Percentiles rank a stretch among this genome's conserved stretches.
These are phyloP conservation scores for Sordariomycetes sp. DNA, from an alignment of 2,329 filamentous ascomycete species.

Conservation along the genomic window DNA sequence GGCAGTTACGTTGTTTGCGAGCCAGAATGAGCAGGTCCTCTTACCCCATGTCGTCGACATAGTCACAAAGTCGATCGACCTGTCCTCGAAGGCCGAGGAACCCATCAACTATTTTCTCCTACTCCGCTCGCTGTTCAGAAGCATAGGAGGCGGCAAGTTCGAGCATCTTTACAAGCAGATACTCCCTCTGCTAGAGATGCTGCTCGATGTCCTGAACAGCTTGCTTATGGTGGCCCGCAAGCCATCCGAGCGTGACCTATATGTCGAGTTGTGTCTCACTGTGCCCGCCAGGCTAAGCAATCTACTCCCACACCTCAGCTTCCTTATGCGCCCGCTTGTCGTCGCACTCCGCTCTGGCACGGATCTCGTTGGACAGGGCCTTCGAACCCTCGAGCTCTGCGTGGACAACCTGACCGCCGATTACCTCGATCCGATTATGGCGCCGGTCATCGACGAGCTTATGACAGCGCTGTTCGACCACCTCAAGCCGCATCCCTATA, in stretches of 20 bases:
- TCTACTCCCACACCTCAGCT: conserved; percentile 86
- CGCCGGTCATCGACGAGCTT: conserved; percentile 93
- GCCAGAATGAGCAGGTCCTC: conserved; percentile 90
- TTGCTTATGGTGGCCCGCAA: conserved; percentile 83
- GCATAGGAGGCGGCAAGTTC: conserved; percentile 94
- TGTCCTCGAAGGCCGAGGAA: conserved; percentile 90
- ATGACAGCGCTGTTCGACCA: conserved; percentile 98
- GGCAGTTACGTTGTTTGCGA: conserved; percentile 93
- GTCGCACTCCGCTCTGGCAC: conserved; percentile 85
- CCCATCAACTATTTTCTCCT: conserved; percentile 98
- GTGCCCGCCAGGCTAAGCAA: conserved; percentile 93
- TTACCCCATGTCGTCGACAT: conserved; percentile 95
- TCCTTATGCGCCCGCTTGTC: conserved; percentile 94
- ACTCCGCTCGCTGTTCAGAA: conserved; percentile 83
- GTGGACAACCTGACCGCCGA: conserved; percentile 97
- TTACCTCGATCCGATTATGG: conserved; percentile 98
- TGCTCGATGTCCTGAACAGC: conserved; percentile 94
- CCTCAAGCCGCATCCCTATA: conserved; percentile 85
- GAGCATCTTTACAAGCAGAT: conserved; percentile 99
- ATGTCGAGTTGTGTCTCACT: conserved; percentile 92
- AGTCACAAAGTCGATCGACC: conserved; percentile 91
- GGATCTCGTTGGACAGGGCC: conserved; percentile 86
- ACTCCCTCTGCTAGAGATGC: conserved; percentile 88
- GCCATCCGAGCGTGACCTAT: conserved; percentile 83
- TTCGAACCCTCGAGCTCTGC: conserved; percentile 88